These are phyloP conservation scores for Podospora bellae-mahoneyi DNA, from an alignment of 495 filamentous ascomycete genomes.

Conservation along the genomic window DNA sequence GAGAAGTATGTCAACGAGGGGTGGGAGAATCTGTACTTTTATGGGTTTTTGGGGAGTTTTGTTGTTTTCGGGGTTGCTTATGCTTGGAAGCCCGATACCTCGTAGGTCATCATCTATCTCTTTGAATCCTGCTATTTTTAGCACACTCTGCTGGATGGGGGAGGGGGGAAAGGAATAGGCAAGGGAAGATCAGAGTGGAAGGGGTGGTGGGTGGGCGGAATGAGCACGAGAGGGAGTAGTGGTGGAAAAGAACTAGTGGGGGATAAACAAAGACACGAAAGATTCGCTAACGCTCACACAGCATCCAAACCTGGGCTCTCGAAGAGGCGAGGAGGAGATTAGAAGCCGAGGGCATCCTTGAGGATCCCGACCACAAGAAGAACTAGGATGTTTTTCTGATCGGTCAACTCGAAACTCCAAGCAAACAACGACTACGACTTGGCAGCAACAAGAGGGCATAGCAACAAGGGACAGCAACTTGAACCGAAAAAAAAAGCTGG, in stretches of 20 bases:
- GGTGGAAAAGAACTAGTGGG: neutral
- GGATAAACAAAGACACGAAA: neutral
- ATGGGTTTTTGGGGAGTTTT: constrained; percentile 85
- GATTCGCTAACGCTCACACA: constrained; percentile 39
- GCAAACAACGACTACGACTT: neutral
- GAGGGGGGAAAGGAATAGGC: neutral
- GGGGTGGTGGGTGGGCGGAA: neutral
- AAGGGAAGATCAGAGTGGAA: neutral
- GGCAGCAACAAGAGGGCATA: neutral
- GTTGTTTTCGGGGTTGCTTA: constrained; percentile 73
- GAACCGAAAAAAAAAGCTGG: neutral
- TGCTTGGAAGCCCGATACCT: constrained; percentile 97
- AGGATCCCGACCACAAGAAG: constrained; percentile 59
- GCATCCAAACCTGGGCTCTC: constrained; percentile 98
- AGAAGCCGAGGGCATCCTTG: constrained; percentile 90
- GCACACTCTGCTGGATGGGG: neutral
- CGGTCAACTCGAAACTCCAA: neutral
- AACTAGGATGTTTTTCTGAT: constrained; percentile 16
- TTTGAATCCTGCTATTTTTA: neutral
- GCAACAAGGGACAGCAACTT: neutral
- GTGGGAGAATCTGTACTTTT: constrained; percentile 87
- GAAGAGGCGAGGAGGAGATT: constrained; percentile 92
- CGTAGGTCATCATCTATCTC: constrained; percentile 59
- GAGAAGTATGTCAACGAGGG: constrained; percentile 94
- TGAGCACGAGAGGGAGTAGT: neutral